Evolutionary conservation across 176 grass and related monocot species (phyloP).

Genomic region (Urochloa ruziziensis): DNA sequence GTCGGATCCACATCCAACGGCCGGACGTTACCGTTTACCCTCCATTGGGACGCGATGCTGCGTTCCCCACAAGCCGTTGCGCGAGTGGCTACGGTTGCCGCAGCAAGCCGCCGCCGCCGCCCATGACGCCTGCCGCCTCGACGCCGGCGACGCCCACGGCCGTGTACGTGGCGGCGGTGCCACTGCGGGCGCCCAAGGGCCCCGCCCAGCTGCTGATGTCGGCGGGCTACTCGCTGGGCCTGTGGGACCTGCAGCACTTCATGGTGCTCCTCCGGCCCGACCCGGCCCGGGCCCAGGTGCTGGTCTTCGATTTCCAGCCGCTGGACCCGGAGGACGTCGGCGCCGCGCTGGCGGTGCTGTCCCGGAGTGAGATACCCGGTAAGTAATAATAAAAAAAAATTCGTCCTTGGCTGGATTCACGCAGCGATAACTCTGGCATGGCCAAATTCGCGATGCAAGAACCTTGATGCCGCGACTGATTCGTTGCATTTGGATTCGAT

Average conservation of each 20-base stretch:
- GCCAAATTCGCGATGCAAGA: neutral
- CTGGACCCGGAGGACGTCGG: slow-evolving; percentile 64
- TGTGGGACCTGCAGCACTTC: slow-evolving; percentile 79
- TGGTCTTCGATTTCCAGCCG: slow-evolving; percentile 85
- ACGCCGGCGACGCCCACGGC: neutral
- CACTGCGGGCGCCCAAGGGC: slow-evolving; percentile 56
- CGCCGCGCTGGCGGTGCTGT: slow-evolving; percentile 48
- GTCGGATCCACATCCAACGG: slow-evolving; percentile 1
- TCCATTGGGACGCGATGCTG: neutral
- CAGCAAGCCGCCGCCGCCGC: neutral
- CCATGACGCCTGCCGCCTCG: neutral
- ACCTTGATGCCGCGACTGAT: neutral
- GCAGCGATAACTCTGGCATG: neutral
- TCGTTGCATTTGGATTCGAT: neutral
- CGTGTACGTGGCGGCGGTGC: slow-evolving; percentile 77
- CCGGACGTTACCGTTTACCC: neutral
- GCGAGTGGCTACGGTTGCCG: slow-evolving; percentile 19
- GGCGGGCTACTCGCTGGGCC: slow-evolving; percentile 45
- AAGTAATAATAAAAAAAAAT: neutral
- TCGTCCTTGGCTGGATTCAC: neutral
- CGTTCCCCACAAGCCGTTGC: neutral
- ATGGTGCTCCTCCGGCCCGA: slow-evolving; percentile 66
- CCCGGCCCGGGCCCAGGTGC: slow-evolving; percentile 35
- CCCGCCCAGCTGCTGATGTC: slow-evolving; percentile 62
- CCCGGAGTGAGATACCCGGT: slow-evolving; percentile 63